These are phyloP conservation scores for Primulina huaijiensis DNA, from an alignment of 257 asterid genomes.

Conservation along the genomic window DNA sequence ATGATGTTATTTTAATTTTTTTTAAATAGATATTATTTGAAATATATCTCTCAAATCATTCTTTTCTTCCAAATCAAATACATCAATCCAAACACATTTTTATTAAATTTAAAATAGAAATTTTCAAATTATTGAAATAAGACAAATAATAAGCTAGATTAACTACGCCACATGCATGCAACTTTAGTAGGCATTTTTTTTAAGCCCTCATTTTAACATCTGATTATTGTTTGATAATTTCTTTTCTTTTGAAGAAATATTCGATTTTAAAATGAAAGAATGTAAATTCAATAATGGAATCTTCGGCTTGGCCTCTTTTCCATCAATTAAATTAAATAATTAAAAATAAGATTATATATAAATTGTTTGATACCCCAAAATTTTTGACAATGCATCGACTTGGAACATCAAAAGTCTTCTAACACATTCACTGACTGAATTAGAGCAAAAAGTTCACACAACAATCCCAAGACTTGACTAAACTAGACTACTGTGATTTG, in stretches of 20 bases:
- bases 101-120: no score
- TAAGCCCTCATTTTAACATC: neutral
- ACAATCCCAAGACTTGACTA: conserved; percentile 17
- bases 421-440: conserved; percentile 17
- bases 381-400: neutral
- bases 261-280: neutral
- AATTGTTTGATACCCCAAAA: neutral
- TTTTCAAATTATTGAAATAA: no score
- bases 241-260: neutral
- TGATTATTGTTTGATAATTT: neutral
- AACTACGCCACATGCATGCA: neutral
- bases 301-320: neutral
- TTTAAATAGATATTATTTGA: no score
- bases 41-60: no score
- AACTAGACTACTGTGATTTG: conserved; percentile 19
- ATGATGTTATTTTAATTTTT: no score
- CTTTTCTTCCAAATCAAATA: no score
- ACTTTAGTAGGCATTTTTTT: neutral
- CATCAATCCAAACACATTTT: no score
- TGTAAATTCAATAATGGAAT: neutral
- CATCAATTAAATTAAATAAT: neutral
- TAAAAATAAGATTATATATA: neutral
- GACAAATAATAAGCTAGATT: neutral
- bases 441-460: conserved; percentile 26
- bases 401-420: neutral